Percentiles rank a stretch among this genome's conserved stretches.
These are phyloP conservation scores for Cladophialophora bantiana DNA, from an alignment of 2,329 filamentous ascomycete genomes.

Conservation along the genomic window DNA sequence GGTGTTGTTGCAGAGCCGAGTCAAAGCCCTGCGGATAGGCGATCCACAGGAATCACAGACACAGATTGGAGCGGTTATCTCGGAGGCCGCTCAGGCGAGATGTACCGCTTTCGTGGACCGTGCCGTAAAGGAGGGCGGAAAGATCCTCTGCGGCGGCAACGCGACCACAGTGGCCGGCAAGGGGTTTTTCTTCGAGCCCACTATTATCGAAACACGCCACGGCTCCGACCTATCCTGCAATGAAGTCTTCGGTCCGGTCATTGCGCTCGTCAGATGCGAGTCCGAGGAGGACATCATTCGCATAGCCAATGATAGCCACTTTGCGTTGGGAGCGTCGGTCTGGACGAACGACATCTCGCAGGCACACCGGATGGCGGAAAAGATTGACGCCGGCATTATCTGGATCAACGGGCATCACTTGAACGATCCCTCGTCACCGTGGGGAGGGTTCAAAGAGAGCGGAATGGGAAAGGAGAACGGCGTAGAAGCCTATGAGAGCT, in stretches of 20 bases:
- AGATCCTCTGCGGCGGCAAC: constrained; percentile 56
- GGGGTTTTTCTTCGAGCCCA: constrained; percentile 59
- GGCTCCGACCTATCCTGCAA: constrained; percentile 43
- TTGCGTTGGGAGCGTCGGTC: constrained; percentile 59
- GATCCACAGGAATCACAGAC: constrained; percentile 63
- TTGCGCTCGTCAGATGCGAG: constrained; percentile 57
- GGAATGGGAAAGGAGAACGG: constrained; percentile 78
- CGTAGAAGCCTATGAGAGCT: constrained; percentile 64
- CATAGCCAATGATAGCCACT: constrained; percentile 59
- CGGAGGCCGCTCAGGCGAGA: constrained; percentile 50
- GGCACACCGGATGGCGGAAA: constrained; percentile 55
- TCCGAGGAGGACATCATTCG: constrained; percentile 56
- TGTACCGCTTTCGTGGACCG: constrained; percentile 50
- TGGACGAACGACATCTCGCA: constrained; percentile 60
- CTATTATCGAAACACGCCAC: constrained; percentile 49
- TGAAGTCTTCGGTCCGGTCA: constrained; percentile 62
- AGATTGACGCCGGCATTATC: constrained; percentile 58
- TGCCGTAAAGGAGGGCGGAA: constrained; percentile 51
- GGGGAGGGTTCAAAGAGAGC: constrained; percentile 70
- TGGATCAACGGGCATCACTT: constrained; percentile 67
- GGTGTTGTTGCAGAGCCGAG: constrained; percentile 54
- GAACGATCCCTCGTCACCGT: constrained; percentile 74
- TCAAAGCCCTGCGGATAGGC: constrained; percentile 63
- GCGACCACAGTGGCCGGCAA: constrained; percentile 61
- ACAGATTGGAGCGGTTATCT: constrained; percentile 71